phyloP scores from a whole-genome alignment of 1,139 yeast genomes.

The Suhomyces maxii region DNA sequence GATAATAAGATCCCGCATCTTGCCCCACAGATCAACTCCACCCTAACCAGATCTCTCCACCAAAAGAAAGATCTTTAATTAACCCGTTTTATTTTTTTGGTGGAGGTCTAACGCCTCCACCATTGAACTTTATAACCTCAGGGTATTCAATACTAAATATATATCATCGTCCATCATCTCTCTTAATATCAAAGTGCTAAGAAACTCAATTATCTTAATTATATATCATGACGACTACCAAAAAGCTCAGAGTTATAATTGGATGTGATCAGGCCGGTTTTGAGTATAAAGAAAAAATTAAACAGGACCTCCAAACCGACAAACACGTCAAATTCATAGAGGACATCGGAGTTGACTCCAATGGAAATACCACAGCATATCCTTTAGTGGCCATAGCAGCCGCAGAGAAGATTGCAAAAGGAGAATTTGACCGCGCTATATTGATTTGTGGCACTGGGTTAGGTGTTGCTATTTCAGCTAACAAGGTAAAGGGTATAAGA shows the following conservation, averaged over 20 bases:
- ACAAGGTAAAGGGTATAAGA: not conserved
- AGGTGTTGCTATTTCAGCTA: slow-evolving; percentile 1
- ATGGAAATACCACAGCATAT: not conserved
- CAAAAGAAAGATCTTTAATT: no score
- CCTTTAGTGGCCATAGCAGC: not conserved
- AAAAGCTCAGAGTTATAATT: not conserved
- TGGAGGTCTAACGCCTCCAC: not conserved
- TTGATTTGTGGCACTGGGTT: not conserved
- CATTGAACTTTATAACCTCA: no score
- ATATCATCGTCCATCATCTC: not conserved
- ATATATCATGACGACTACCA: not conserved
- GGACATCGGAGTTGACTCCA: not conserved
- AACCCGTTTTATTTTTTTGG: no score
- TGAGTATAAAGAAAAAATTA: not conserved
- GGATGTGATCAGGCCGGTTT: not conserved
- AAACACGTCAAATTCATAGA: not conserved
- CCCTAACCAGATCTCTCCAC: no score
- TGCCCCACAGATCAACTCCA: no score
- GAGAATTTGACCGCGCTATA: not conserved
- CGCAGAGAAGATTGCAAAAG: not conserved
- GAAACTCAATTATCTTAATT: not conserved
- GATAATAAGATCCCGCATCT: no score
- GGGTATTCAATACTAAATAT: no score
- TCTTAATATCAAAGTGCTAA: no score
- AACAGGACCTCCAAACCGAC: not conserved